These are phyloP conservation scores for Arthrinium phaeospermum DNA, from an alignment of 2,329 filamentous ascomycete species.

Conservation along the genomic window DNA sequence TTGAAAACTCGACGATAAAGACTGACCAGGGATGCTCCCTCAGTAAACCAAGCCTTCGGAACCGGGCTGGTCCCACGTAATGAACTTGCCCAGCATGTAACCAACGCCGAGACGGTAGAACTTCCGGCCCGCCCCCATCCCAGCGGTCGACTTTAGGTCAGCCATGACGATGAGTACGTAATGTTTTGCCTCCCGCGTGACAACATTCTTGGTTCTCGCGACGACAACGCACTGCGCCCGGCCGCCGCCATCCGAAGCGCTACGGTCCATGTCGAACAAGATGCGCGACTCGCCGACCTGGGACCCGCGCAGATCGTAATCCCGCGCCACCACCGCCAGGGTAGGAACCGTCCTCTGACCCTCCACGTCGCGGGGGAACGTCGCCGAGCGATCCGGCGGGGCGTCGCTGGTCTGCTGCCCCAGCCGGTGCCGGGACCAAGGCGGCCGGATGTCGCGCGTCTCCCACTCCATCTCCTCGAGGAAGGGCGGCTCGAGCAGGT, in stretches of 20 bases:
- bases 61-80: neutral
- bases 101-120: neutral
- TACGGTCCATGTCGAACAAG: neutral
- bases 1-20: too few species aligned
- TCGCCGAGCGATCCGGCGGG: neutral
- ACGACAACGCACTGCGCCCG: neutral
- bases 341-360: neutral
- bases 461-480: neutral
- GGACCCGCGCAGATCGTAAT: neutral
- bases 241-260: neutral
- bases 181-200: neutral
- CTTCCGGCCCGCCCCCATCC: neutral
- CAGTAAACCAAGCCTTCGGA: neutral
- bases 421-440: neutral
- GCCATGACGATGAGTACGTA: neutral
- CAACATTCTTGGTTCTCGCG: neutral
- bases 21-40: neutral
- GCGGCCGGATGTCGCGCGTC: neutral
- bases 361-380: accelerated
- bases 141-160: neutral
- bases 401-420: neutral
- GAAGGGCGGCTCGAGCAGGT: neutral
- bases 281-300: neutral
- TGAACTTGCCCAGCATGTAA: neutral
- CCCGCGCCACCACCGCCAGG: neutral